phyloP scores from a whole-genome alignment of 176 grass and related monocot genomes.

The Triticum monococcum region DNA sequence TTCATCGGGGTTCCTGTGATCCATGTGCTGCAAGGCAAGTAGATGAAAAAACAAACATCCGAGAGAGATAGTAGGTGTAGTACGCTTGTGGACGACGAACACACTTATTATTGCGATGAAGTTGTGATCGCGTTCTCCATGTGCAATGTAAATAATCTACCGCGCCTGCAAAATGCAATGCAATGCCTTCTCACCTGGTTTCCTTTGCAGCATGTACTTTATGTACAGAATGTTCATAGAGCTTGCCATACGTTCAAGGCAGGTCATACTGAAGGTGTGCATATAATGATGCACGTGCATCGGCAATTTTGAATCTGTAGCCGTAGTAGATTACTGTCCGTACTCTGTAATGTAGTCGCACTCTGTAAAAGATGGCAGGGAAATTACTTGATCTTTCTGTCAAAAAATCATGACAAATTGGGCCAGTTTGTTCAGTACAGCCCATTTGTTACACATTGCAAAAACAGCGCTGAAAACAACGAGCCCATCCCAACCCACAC shows the following conservation, averaged over 20 bases:
- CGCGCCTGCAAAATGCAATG: slow-evolving; percentile 1
- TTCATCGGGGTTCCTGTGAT: slow-evolving; percentile 88
- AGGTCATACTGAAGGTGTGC: not conserved
- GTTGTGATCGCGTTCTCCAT: slow-evolving; percentile 7
- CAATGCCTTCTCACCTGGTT: not conserved
- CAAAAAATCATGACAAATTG: not conserved
- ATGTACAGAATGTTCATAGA: not conserved
- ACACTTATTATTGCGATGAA: not conserved
- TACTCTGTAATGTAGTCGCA: no score
- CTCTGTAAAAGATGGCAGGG: not conserved
- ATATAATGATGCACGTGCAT: not conserved
- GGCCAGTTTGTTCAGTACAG: not conserved
- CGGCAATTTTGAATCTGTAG: not conserved
- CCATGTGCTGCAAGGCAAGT: slow-evolving; percentile 13
- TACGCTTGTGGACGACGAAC: slow-evolving; percentile 14
- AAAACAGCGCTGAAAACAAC: not conserved
- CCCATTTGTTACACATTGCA: not conserved
- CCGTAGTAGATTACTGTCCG: no score
- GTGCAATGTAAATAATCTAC: slow-evolving; percentile 20
- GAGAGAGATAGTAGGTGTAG: slow-evolving; percentile 10
- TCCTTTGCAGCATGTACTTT: not conserved
- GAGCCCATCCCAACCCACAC: not conserved
- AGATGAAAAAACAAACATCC: not conserved
- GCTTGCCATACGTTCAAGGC: not conserved
- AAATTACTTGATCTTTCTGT: no score